Percentiles rank a stretch among this genome's conserved stretches.
phyloP scores from a whole-genome alignment of 2,329 filamentous ascomycete species.

The Aspergillus sp. region DNA sequence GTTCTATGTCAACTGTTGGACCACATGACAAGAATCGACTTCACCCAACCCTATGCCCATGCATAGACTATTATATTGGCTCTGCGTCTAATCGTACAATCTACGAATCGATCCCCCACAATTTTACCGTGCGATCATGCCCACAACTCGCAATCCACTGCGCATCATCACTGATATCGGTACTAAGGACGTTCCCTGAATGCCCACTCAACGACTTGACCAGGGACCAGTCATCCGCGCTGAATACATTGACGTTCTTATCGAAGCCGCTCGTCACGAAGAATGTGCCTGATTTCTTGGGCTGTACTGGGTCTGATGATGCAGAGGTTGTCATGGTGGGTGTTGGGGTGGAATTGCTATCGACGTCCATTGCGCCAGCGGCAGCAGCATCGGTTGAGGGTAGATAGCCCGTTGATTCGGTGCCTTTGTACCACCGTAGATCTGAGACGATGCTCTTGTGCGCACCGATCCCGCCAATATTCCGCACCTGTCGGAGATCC shows the following conservation, averaged over 20 bases:
- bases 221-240: conserved; percentile 89
- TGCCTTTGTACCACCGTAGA: conserved; percentile 84
- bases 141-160: conserved; percentile 92
- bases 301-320: conserved; percentile 41
- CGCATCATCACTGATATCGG: conserved; percentile 77
- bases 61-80: too few relatives aligned
- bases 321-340: conserved; percentile 9
- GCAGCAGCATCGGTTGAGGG: conserved; percentile 57
- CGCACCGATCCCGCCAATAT: conserved; percentile 76
- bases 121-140: conserved; percentile 88
- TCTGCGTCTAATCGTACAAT: too few relatives aligned
- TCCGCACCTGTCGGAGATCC: conserved; percentile 85
- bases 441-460: conserved; percentile 89
- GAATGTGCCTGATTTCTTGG: conserved; percentile 85
- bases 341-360: conserved; percentile 3
- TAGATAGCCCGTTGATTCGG: conserved; percentile 61
- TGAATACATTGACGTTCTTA: conserved; percentile 90
- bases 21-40: too few relatives aligned
- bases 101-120: conserved; percentile 78
- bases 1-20: too few relatives aligned
- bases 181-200: conserved; percentile 82
- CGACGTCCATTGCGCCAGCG: conserved; percentile 48
- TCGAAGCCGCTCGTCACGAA: conserved; percentile 89
- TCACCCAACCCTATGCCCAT: too few relatives aligned
- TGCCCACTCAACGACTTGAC: conserved; percentile 84